A percentile compares a stretch with the other conserved stretches of the same genome.
Evolutionary conservation across 805 yeast genomes (phyloP).

Genomic region (Yamadazyma takamatsuzukensis): DNA sequence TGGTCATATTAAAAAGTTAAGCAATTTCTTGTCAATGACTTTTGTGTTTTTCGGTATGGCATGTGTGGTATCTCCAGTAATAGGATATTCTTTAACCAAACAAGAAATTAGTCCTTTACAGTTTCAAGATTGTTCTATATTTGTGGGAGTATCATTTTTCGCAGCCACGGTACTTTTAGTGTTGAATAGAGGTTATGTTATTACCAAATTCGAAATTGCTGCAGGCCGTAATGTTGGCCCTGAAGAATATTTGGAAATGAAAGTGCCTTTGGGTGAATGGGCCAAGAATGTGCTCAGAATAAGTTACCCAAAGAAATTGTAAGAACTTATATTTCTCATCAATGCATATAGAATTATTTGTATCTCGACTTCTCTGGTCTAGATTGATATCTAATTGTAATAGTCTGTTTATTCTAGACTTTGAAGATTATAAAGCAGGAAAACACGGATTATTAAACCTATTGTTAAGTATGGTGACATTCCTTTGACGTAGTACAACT

Average conservation of each 20-base stretch:
- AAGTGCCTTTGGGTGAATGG: not conserved
- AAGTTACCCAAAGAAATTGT: not conserved
- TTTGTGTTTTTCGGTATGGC: constrained; percentile 47
- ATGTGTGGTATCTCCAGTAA: constrained; percentile 49
- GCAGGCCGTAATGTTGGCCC: not conserved
- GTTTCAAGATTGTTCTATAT: constrained; percentile 48
- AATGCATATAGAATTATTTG: not conserved
- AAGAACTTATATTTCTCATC: not conserved
- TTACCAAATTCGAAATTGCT: not conserved
- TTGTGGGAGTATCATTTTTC: constrained; percentile 48
- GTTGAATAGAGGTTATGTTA: too few species aligned
- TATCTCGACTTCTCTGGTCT: not conserved
- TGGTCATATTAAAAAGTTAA: constrained; percentile 51
- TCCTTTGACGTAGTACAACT: too few species aligned
- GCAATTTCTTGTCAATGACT: constrained; percentile 46
- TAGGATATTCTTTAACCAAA: constrained; percentile 48
- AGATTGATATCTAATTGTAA: constrained; percentile 1
- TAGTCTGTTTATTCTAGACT: not conserved
- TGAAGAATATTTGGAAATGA: not conserved
- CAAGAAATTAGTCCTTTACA: constrained; percentile 27
- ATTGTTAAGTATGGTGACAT: too few species aligned
- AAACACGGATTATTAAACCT: too few species aligned
- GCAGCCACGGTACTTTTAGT: too few species aligned
- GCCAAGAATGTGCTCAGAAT: not conserved
- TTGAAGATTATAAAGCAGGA: too few species aligned